Evolutionary conservation across 495 filamentous ascomycete genomes (phyloP).

Genomic region (Hypomontagnella monticulosa): DNA sequence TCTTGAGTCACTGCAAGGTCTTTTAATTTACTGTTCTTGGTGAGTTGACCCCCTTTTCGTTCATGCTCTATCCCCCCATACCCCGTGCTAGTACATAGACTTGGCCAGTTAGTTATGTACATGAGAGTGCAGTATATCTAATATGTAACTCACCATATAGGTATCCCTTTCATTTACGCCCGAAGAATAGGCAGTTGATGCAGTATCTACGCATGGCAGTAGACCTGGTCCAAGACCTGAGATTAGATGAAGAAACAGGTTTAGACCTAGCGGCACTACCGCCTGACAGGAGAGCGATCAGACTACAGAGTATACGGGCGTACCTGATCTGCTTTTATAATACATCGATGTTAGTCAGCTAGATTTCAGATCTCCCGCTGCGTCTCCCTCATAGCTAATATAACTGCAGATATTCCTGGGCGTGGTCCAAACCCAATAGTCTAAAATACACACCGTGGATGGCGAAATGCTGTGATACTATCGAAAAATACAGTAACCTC

Average conservation of each 20-base stretch:
- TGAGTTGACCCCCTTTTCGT: constrained; percentile 36
- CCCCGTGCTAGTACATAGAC: not conserved
- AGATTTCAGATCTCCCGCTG: not conserved
- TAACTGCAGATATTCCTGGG: constrained; percentile 41
- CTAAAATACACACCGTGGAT: constrained; percentile 49
- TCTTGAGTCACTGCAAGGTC: constrained; percentile 55
- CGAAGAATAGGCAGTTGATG: constrained; percentile 53
- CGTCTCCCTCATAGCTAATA: constrained; percentile 3
- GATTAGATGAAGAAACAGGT: constrained; percentile 50
- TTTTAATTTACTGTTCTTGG: constrained; percentile 59
- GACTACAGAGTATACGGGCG: constrained; percentile 50
- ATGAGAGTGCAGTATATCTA: not conserved
- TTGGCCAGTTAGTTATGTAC: not conserved
- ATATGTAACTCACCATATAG: constrained; percentile 32
- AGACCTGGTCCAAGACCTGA: constrained; percentile 57
- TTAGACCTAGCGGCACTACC: constrained; percentile 19
- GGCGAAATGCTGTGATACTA: constrained; percentile 46
- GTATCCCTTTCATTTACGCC: constrained; percentile 61
- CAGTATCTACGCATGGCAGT: constrained; percentile 60
- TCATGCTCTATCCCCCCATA: no score
- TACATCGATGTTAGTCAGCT: constrained; percentile 46
- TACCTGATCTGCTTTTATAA: constrained; percentile 53
- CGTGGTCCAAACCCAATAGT: constrained; percentile 45
- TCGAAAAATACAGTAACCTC: constrained; percentile 44
- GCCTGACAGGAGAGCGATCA: constrained; percentile 26